Conservation (phyloP, 2,329 filamentous ascomycete genomes). For the Xenoacremonium recifei region DNA sequence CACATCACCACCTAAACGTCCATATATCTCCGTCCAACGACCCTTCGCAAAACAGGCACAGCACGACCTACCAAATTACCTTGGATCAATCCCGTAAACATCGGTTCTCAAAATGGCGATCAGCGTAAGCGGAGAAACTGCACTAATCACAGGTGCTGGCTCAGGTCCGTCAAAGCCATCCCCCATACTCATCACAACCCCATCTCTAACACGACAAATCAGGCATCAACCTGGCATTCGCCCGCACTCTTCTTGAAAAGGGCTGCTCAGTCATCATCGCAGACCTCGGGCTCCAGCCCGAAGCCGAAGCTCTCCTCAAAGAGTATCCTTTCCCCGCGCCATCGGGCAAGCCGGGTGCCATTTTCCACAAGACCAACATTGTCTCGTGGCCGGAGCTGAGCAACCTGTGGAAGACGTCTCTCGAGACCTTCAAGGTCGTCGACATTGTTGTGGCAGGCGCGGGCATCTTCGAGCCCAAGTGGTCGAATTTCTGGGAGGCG, state of each 20-base stretch:
- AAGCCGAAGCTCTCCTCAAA: conserved; percentile 32
- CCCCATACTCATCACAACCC: background rate
- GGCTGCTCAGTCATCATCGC: conserved; percentile 38
- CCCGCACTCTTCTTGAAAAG: conserved; percentile 29
- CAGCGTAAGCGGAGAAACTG: conserved; percentile 14
- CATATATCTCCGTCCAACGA: background rate
- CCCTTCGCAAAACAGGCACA: too few species aligned
- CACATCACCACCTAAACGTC: background rate
- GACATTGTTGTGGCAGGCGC: conserved; percentile 39
- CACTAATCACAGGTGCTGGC: conserved; percentile 20
- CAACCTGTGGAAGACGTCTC: conserved; percentile 27
- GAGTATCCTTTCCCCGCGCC: conserved; percentile 26
- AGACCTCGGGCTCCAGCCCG: conserved; percentile 33
- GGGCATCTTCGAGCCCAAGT: conserved; percentile 36
- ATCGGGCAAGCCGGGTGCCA: conserved; percentile 20
- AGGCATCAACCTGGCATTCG: conserved; percentile 39
- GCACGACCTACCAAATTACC: too few species aligned
- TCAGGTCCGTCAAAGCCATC: conserved; percentile 13
- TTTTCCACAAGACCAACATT: conserved; percentile 38
- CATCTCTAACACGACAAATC: background rate
- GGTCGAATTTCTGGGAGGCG: conserved; percentile 35
- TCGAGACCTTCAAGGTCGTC: conserved; percentile 27
- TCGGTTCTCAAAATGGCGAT: conserved; percentile 7
- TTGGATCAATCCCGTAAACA: background rate
- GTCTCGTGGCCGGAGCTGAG: conserved; percentile 34